Evolutionary conservation across 345 rosid genomes (phyloP).

Genomic region (Brassica incana): DNA sequence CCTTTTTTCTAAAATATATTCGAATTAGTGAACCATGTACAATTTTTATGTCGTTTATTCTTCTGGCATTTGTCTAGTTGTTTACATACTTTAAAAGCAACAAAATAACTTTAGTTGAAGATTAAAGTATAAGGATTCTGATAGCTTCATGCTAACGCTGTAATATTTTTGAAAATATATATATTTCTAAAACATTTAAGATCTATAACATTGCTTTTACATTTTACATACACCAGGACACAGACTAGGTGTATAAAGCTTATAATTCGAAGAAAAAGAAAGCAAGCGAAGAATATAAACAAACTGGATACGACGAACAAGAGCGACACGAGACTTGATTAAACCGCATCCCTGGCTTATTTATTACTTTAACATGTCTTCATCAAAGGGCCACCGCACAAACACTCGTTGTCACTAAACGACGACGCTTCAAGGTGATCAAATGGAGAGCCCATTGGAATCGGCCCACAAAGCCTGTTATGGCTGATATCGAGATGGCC

Average conservation of each 20-base stretch:
- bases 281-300: background rate
- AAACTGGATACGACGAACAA: conserved; percentile 14
- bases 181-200: background rate
- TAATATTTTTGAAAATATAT: background rate
- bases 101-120: too few species aligned
- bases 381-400: conserved; percentile 81
- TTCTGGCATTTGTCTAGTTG: too few species aligned
- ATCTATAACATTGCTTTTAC: conserved; percentile 22
- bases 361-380: conserved; percentile 51
- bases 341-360: background rate
- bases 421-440: conserved; percentile 52
- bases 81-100: too few species aligned
- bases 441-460: conserved; percentile 79
- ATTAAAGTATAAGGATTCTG: too few species aligned
- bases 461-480: conserved; percentile 84
- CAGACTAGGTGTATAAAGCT: conserved; percentile 3
- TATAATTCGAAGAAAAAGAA: background rate
- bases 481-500: conserved; percentile 90
- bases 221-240: background rate
- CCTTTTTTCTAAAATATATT: too few species aligned
- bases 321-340: background rate
- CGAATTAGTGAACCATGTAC: too few species aligned
- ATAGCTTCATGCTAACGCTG: background rate
- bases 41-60: too few species aligned
- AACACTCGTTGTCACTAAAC: conserved; percentile 66